Evolutionary conservation across 2,329 filamentous ascomycete genomes (phyloP), one percentile per base, ranked within the genome.

Genomic region (Aotearoamyces nothofagi): DNA sequence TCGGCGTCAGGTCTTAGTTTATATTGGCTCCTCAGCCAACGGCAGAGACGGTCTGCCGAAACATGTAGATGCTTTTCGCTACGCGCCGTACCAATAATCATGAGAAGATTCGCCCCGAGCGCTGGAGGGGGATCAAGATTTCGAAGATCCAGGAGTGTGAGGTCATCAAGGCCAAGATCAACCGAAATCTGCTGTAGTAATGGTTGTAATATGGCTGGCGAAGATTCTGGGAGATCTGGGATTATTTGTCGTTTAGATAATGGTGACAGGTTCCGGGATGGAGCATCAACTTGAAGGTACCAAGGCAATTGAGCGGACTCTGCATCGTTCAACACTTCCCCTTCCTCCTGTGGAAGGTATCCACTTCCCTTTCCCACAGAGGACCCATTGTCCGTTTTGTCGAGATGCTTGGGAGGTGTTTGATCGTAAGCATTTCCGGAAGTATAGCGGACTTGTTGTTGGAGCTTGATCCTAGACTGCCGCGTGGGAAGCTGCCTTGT

Each of bases 11-110:
- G 82, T 2, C 66, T 58, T 20, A 96, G 57, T 31, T 74, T 72
- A 51, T 82, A 70, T 9, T 72, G 68, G 23, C 66, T 73, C 29
- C 84, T 67, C 24, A 94, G 57, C 78, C 82, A 94, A 33, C 87
- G 70, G 38, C 86, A 82, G 15, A 93, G 67, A n/a, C 83, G 72
- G 46, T 92, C 84, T 0, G 86, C 83, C 1, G 82, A 82, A 13
- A 93, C 78, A 47, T 93, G 87, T 19, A 98, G 61, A 56, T 98
- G 90, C 29, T 87, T 84, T 52, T 94, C 82, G 44, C 82, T 92
- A 33, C 90, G 77, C 9, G 87, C 82, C 6, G 84, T 93, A 22
- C 79, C 84, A 38, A 98, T 72, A 16, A 98, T 56, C 90, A 96
- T 96, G 30, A 98, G 66, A 15, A 94, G 64, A 43, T 87, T 86